Base-by-base conservation (phyloP, 2,329 filamentous ascomycete genomes). In the Bisporella sp. region DNA sequence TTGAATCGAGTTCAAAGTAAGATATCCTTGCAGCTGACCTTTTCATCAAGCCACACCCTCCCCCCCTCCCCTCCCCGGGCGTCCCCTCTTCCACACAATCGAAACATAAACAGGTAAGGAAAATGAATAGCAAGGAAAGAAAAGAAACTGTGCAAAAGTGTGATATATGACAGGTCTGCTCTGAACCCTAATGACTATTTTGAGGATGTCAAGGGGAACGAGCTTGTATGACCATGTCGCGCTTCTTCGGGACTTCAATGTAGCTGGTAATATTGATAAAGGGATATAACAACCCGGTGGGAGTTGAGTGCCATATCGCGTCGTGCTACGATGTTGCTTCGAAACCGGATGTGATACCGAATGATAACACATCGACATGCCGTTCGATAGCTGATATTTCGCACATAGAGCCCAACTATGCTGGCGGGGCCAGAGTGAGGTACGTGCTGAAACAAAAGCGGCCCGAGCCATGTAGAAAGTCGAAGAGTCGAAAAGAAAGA, bases 391-490 rank as follows among this genome's bases (percentile, higher is more conserved):
- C 61, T 59, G 13, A 46, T 54, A 59, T 51, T 49, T 54, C 47
- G 57, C 51, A 51, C 54, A 59, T 54, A 44, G 50, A 51, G 46
- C 57, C 56, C 56, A 57, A 57, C 59, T 47, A 37, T 41, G 43
- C 47, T 21, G 28, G 28, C 39, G 52, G 49, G 42, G 52, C 54
- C 54, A 56, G 31, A 39, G 45, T 47, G 35, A 53, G 57, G 58
- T 59, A 64, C 55, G 54, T 51, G 32, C 45, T 21, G 49, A 61
- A 58, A 53, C 59, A 53, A 49, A 59, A 63, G 60, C 55, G 59
- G 58, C 54, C 62, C 64, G 64, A 65, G 64, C 63, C 62, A 65
- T 60, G 52, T 51, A 44, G 57, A 61, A 62, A 63, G 59, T 59
- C 58, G 54, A 58, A 59, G 53, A 61, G 52, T 59, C 57, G 50